Percentiles rank a stretch among this genome's conserved stretches.
Evolutionary conservation across 2,329 filamentous ascomycete genomes (phyloP).

Genomic region (Fusarium citri): DNA sequence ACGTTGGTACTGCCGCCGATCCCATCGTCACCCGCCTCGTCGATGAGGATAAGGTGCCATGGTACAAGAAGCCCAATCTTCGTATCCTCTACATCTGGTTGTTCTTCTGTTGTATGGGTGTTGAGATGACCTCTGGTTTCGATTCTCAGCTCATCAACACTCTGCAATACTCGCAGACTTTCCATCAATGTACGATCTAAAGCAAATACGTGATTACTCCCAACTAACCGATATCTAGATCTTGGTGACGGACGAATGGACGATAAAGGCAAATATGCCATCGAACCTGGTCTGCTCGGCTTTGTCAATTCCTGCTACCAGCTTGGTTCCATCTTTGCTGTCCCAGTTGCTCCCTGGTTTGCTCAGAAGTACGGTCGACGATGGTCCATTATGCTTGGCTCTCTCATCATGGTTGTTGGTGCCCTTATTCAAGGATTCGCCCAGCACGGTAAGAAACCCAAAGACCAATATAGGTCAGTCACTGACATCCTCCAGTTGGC

Average conservation of each 20-base stretch:
- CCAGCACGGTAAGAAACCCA: conserved; percentile 48
- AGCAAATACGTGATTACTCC: rapidly evolving
- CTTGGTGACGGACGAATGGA: conserved; percentile 35
- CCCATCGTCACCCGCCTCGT: conserved; percentile 50
- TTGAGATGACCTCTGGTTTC: conserved; percentile 68
- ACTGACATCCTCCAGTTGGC: conserved; percentile 50
- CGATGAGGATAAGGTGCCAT: conserved; percentile 52
- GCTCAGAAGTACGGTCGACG: conserved; percentile 60
- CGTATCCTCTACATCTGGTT: conserved; percentile 63
- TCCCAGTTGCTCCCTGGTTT: conserved; percentile 65
- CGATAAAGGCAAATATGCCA: conserved; percentile 34
- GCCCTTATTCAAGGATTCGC: conserved; percentile 67
- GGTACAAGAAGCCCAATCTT: conserved; percentile 67
- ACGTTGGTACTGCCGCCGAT: conserved; percentile 34
- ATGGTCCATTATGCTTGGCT: conserved; percentile 67
- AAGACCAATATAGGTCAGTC: rapidly evolving
- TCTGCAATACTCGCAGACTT: conserved; percentile 54
- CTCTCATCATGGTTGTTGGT: conserved; percentile 65
- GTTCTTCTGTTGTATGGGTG: conserved; percentile 65
- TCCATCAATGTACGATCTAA: conserved; percentile 50
- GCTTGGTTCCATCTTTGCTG: conserved; percentile 64
- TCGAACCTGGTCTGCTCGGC: conserved; percentile 53
- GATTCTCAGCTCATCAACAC: conserved; percentile 61
- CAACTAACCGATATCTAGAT: conserved; percentile 19
- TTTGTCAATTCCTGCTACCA: conserved; percentile 66